Base-by-base conservation (phyloP, 2,329 filamentous ascomycete genomes). In the Pezicula carpinea region DNA sequence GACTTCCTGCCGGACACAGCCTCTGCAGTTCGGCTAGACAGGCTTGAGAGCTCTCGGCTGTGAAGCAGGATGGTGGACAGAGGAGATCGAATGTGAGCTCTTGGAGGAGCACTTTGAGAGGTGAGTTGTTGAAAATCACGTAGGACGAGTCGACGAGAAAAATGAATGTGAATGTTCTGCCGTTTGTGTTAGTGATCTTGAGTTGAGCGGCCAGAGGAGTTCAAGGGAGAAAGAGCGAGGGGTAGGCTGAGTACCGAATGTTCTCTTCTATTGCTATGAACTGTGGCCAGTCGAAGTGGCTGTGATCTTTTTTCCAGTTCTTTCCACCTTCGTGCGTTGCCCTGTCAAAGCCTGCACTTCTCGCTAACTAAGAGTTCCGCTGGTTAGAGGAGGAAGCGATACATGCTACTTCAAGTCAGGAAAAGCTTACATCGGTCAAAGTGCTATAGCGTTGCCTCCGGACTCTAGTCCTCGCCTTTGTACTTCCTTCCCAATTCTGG, bases 401-500 rank as follows among this genome's bases (percentile, higher is more conserved):
- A 19, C 10, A 17, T 21, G 8, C 18, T 19, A 14, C 19, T 8
- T 5, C 5, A 18, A 18, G 13, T 15, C 17, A 31, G 22, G n/a
- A 18, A 13, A 33, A n/a, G 15, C 41, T 33, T 34, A 43, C 41
- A 19, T 31, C 15, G 33, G 33, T 31, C 6, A 43, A 18, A 13
- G 31, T 19, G 15, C 26, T 19, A 34, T 34, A 43, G 13, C 41
- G 41, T 11, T n/a, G 32, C 10, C 41, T 14, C n/a, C 31, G 26
- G 7, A 43, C 32, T 13, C 41, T 31, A 10, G n/a, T 31, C 23
- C 36, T 45, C 11, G n/a, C n/a, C n/a, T 36, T n/a, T n/a, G n/a
- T 19, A 19, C 14, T 31, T 15, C 43, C 43, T 19, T 45, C 43
- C 43, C 43, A 45, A n/a, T 45, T 45, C 22, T 45, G 43, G 8